A percentile compares a stretch with the other conserved stretches of the same genome.
Conservation (phyloP, 1,284 basidiomycete genomes). For the Leccinum colubrinum region DNA sequence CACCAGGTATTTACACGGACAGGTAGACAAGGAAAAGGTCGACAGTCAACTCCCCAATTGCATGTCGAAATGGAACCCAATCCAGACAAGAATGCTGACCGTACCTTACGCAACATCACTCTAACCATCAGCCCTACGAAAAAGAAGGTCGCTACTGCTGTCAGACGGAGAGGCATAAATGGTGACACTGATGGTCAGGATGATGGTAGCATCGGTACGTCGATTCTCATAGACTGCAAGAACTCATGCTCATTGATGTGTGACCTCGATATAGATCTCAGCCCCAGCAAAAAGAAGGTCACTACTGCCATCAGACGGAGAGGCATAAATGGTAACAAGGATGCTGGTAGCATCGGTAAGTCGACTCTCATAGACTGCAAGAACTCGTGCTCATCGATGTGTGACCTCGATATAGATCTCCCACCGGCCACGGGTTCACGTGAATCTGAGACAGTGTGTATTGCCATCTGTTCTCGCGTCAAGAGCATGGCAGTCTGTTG, state of each 20-base stretch:
- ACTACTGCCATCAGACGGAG: too few species aligned
- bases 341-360: too few species aligned
- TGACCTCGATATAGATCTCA: too few species aligned
- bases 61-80: background rate
- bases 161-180: background rate
- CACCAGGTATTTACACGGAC: too few species aligned
- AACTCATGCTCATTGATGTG: background rate
- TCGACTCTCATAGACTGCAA: too few species aligned
- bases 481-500: background rate
- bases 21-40: too few species aligned
- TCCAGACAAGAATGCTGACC: background rate
- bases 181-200: background rate
- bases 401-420: background rate
- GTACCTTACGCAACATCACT: background rate
- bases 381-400: too few species aligned
- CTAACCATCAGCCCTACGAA: background rate
- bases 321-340: too few species aligned
- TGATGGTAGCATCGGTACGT: background rate
- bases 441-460: too few species aligned
- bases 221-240: background rate
- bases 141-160: background rate
- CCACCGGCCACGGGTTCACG: background rate
- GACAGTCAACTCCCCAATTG: background rate
- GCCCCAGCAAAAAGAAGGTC: too few species aligned
- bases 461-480: background rate